Evolutionary conservation across 805 yeast species (phyloP).

Genomic region (Saturnispora silvae): DNA sequence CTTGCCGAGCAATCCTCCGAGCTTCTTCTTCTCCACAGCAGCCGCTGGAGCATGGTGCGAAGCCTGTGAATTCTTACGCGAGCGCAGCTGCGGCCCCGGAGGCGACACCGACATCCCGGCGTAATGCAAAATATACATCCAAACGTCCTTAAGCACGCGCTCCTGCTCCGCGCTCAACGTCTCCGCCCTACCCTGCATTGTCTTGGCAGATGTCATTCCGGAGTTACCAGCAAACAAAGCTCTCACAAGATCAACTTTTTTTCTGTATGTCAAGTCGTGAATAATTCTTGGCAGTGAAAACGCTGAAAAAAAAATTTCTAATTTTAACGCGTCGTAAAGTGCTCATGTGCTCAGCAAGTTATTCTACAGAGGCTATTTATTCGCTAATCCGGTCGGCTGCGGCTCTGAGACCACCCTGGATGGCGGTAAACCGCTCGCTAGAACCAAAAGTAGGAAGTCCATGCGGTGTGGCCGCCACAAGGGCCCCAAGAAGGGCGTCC

Average conservation of each 20-base stretch:
- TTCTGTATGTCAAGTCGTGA: too few species aligned
- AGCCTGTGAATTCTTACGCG: slow-evolving; percentile 4
- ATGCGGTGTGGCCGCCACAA: too few species aligned
- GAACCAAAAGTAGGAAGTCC: too few species aligned
- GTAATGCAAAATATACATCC: slow-evolving; percentile 54
- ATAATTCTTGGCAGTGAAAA: too few species aligned
- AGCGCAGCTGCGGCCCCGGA: slow-evolving; percentile 10
- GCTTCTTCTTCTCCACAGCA: slow-evolving; percentile 22
- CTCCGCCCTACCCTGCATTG: slow-evolving; percentile 32
- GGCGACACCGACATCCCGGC: slow-evolving; percentile 38
- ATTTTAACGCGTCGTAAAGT: too few species aligned
- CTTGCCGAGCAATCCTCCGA: slow-evolving; percentile 22
- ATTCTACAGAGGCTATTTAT: too few species aligned
- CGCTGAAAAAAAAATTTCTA: too few species aligned
- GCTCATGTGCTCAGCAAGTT: not conserved
- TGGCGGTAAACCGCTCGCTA: too few species aligned
- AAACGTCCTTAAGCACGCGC: slow-evolving; percentile 51
- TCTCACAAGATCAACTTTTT: not conserved
- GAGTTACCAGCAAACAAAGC: not conserved
- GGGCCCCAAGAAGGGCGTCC: slow-evolving; percentile 63
- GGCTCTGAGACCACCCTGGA: slow-evolving; percentile 17
- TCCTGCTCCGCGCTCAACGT: slow-evolving; percentile 49
- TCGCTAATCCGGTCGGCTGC: too few species aligned
- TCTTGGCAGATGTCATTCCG: not conserved
- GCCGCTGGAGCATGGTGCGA: not conserved